These are phyloP conservation scores for Spergularia azorica DNA, from an alignment of 179 eudicot species.

Conservation along the genomic window DNA sequence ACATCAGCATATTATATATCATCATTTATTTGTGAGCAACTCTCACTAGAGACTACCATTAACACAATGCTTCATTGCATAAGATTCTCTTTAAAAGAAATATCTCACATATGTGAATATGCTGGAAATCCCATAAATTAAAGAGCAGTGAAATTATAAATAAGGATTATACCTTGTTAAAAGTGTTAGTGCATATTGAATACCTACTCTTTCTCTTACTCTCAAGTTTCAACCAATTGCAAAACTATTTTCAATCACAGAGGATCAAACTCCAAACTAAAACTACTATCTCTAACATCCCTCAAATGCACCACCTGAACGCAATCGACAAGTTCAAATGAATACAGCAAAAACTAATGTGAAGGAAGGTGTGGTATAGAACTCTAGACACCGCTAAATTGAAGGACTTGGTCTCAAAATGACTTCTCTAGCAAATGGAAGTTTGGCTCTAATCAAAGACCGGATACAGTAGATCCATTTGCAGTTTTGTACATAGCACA, in stretches of 20 bases:
- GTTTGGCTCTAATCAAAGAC: too few relatives aligned
- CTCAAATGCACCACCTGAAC: too few relatives aligned
- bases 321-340: too few relatives aligned
- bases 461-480: too few relatives aligned
- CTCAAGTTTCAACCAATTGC: not conserved
- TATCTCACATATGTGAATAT: not conserved
- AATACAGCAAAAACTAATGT: too few relatives aligned
- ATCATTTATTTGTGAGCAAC: not conserved
- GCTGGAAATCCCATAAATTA: not conserved
- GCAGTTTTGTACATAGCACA: too few relatives aligned
- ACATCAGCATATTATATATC: not conserved
- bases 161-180: not conserved
- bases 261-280: not conserved
- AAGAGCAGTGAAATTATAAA: not conserved
- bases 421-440: too few relatives aligned
- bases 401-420: too few relatives aligned
- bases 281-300: not conserved
- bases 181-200: not conserved
- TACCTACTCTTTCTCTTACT: not conserved
- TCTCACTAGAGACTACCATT: not conserved
- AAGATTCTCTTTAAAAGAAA: too few relatives aligned
- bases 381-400: too few relatives aligned
- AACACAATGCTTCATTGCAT: not conserved
- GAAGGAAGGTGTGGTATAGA: too few relatives aligned
- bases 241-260: not conserved